Conservation (phyloP, 441 rosid species). For the Sinapis alba region DNA sequence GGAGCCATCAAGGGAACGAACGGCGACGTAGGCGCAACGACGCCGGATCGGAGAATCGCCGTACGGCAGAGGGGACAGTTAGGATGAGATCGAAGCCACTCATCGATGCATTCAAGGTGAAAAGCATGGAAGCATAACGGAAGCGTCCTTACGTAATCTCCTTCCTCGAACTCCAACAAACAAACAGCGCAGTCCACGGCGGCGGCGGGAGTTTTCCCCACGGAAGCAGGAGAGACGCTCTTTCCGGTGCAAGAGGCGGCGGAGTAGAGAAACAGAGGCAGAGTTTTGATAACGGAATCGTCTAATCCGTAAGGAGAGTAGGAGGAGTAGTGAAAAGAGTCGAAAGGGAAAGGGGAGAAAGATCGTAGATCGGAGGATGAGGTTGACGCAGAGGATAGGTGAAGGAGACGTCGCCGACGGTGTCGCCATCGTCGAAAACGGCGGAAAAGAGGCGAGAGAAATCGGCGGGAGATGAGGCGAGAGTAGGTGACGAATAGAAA, state of each 20-base stretch:
- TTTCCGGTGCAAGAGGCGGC: conserved; percentile 39
- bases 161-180: conserved; percentile 68
- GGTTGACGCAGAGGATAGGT: conserved; percentile 47
- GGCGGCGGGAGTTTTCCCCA: conserved; percentile 19
- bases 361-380: conserved; percentile 50
- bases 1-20: conserved; percentile 89
- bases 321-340: conserved; percentile 46
- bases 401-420: conserved; percentile 53
- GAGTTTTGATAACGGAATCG: conserved; percentile 64
- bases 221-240: neutral
- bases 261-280: conserved; percentile 60
- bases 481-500: conserved; percentile 73
- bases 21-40: conserved; percentile 45
- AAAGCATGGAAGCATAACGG: conserved; percentile 69
- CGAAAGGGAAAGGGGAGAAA: conserved; percentile 57
- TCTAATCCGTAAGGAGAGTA: conserved; percentile 71
- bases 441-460: conserved; percentile 51
- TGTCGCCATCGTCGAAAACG: conserved; percentile 49
- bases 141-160: conserved; percentile 67
- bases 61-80: conserved; percentile 80
- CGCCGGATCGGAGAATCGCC: conserved; percentile 58
- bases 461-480: conserved; percentile 75
- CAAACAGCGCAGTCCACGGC: conserved; percentile 65
- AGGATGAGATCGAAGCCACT: conserved; percentile 74
- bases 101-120: conserved; percentile 77